Evolutionary conservation across 1,139 yeast genomes (phyloP).

Genomic region (Pichia sp.): DNA sequence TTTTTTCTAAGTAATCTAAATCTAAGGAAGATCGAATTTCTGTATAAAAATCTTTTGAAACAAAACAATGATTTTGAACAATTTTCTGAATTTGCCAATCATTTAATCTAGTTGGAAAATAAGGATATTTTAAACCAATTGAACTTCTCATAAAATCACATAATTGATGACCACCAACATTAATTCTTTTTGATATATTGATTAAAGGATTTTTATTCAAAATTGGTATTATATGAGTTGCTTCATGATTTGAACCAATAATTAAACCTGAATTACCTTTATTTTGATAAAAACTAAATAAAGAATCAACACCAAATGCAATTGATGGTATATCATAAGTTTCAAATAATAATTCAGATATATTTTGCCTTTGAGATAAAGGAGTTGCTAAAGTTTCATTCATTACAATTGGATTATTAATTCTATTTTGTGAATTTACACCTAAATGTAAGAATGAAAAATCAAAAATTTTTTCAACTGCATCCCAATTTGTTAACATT

Average conservation of each 20-base stretch:
- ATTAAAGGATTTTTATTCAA: conserved; percentile 58
- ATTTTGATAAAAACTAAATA: conserved; percentile 57
- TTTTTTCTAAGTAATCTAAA: conserved; percentile 54
- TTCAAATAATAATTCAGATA: conserved; percentile 81
- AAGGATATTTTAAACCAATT: conserved; percentile 80
- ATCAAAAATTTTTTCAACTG: conserved; percentile 74
- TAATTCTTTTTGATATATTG: conserved; percentile 69
- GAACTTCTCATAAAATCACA: conserved; percentile 57
- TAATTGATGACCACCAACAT: conserved; percentile 86
- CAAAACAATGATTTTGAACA: conserved; percentile 72
- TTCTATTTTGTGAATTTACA: conserved; percentile 49
- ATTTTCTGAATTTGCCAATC: conserved; percentile 58
- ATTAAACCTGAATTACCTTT: conserved; percentile 57
- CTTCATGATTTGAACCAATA: conserved; percentile 75
- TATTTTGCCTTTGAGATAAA: conserved; percentile 57
- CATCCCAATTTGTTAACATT: conserved; percentile 87
- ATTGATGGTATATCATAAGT: conserved; percentile 69
- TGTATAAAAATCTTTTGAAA: conserved; percentile 58
- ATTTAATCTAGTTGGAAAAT: conserved; percentile 72
- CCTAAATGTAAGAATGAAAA: conserved; percentile 76
- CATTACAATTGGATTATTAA: conserved; percentile 77
- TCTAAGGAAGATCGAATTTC: conserved; percentile 57
- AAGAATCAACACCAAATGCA: conserved; percentile 73
- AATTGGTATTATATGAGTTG: conserved; percentile 80
- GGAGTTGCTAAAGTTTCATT: conserved; percentile 74